These are phyloP conservation scores for Picochlorum sp. DNA, from an alignment of 139 green algal species.

Conservation along the genomic window DNA sequence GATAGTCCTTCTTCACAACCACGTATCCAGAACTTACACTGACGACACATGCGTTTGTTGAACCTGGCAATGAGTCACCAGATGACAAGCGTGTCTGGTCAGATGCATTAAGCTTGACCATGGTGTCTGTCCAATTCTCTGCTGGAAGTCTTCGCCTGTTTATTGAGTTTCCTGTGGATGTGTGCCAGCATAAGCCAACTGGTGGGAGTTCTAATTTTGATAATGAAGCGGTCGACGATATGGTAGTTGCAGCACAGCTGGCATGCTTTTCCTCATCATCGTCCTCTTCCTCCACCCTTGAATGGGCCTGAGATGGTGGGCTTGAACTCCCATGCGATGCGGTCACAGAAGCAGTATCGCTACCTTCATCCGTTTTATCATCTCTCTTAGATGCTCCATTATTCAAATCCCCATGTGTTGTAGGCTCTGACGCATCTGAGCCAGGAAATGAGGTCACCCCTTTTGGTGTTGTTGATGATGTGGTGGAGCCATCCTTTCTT, in stretches of 20 bases:
- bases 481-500: neutral
- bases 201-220: conserved; percentile 14
- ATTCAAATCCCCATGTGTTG: neutral
- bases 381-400: neutral
- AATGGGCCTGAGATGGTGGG: conserved; percentile 6
- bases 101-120: conserved; percentile 15
- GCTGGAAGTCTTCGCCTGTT: neutral
- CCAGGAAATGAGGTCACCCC: neutral
- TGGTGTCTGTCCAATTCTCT: conserved; percentile 27
- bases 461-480: neutral
- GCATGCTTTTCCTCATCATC: neutral
- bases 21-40: conserved; percentile 10
- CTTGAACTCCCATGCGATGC: neutral
- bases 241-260: neutral
- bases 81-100: conserved; percentile 1
- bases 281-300: neutral
- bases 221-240: neutral
- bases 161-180: neutral
- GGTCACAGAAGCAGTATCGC: conserved; percentile 4
- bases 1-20: conserved; percentile 23
- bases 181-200: conserved; percentile 26
- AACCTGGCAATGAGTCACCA: conserved; percentile 7
- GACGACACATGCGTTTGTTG: conserved; percentile 6
- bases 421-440: neutral
- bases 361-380: conserved; percentile 4